Percentiles rank a stretch among this genome's conserved stretches.
phyloP scores from a whole-genome alignment of 2,329 filamentous ascomycete genomes.

The Rhynchosporium graminicola region DNA sequence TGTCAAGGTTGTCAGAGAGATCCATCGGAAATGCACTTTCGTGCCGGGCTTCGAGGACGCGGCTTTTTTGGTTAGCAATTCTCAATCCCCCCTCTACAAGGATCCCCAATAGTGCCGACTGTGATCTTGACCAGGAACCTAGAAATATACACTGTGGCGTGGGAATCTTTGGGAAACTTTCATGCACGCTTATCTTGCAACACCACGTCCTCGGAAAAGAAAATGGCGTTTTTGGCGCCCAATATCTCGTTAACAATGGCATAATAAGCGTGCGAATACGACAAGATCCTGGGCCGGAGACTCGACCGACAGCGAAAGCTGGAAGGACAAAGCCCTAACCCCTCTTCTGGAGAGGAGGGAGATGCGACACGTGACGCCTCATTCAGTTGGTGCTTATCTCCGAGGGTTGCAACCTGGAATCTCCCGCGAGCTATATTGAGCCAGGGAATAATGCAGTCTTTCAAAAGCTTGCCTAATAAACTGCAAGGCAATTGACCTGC shows the following conservation, averaged over 20 bases:
- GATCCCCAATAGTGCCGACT: not conserved
- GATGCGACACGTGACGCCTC: constrained; percentile 29
- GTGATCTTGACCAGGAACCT: not conserved
- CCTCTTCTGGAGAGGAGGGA: not conserved
- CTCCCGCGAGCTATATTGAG: constrained; percentile 22
- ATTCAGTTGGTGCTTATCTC: constrained; percentile 27
- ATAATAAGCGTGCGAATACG: constrained; percentile 13
- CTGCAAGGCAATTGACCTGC: constrained; percentile 17
- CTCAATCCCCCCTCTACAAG: not conserved
- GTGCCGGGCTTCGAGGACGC: constrained; percentile 5
- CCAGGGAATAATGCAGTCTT: constrained; percentile 12
- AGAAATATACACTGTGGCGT: constrained; percentile 5
- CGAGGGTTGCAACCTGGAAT: constrained; percentile 20
- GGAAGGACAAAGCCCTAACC: not conserved
- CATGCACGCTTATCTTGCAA: constrained; percentile 16
- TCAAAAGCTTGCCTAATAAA: constrained; percentile 1
- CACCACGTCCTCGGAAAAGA: constrained; percentile 11
- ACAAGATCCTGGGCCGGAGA: not conserved
- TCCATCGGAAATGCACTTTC: constrained; percentile 10
- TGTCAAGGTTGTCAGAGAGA: constrained; percentile 1
- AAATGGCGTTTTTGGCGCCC: constrained; percentile 3
- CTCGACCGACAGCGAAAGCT: constrained; percentile 3
- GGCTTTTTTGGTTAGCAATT: constrained; percentile 2
- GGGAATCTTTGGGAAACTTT: not conserved
- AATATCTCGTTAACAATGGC: constrained; percentile 16